These are phyloP conservation scores for Parastagonospora nodorum DNA, from an alignment of 2,329 filamentous ascomycete genomes.

Conservation along the genomic window DNA sequence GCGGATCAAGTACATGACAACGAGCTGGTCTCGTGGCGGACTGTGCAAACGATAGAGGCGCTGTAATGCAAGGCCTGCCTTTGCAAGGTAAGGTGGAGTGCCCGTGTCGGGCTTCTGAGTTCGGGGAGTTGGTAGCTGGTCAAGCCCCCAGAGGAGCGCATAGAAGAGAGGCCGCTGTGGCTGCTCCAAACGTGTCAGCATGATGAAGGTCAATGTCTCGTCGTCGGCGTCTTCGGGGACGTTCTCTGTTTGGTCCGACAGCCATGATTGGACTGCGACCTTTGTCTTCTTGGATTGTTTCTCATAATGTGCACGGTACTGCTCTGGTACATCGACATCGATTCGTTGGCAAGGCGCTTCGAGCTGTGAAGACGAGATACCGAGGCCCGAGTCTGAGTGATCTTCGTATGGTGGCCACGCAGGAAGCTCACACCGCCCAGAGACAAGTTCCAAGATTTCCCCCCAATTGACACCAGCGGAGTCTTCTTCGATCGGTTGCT, in stretches of 20 bases:
- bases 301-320: slow-evolving; percentile 90
- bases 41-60: slow-evolving; percentile 77
- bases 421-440: slow-evolving; percentile 83
- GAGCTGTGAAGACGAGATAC: slow-evolving; percentile 52
- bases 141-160: slow-evolving; percentile 70
- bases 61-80: slow-evolving; percentile 78
- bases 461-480: slow-evolving; percentile 83
- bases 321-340: slow-evolving; percentile 91
- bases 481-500: slow-evolving; percentile 49
- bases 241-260: slow-evolving; percentile 76
- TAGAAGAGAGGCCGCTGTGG: slow-evolving; percentile 82
- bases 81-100: slow-evolving; percentile 74
- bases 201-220: slow-evolving; percentile 90
- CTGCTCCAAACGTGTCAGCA: slow-evolving; percentile 81
- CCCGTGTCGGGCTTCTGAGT: slow-evolving; percentile 69
- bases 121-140: slow-evolving; percentile 57
- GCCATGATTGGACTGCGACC: slow-evolving; percentile 88
- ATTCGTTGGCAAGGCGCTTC: slow-evolving; percentile 74
- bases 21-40: slow-evolving; percentile 81
- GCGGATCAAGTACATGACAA: slow-evolving; percentile 82
- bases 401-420: slow-evolving; percentile 82
- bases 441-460: slow-evolving; percentile 90
- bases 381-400: slow-evolving; percentile 59
- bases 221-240: slow-evolving; percentile 90
- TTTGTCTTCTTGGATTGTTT: slow-evolving; percentile 92